Conservation (phyloP, 495 filamentous ascomycete genomes). For the Elaphomyces granulatus region DNA sequence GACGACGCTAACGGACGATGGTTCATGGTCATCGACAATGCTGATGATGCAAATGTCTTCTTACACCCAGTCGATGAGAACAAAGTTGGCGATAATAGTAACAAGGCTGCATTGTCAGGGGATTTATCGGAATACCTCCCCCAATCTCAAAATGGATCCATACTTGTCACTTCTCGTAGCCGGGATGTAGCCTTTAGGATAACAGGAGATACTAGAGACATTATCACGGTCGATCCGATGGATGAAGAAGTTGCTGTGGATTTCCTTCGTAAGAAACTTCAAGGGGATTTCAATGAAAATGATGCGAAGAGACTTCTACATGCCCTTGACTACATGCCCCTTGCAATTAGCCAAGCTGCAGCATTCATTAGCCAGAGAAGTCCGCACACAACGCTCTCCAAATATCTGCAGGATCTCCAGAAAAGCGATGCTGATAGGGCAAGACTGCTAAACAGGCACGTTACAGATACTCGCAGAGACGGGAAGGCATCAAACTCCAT, state of each 20-base stretch:
- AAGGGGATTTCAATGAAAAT: no score
- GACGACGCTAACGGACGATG: constrained; percentile 16
- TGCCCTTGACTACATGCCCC: constrained; percentile 18
- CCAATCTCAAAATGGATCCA: constrained; percentile 20
- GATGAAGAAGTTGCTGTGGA: constrained; percentile 14
- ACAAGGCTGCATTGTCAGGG: no score
- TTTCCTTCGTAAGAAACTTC: constrained; percentile 32
- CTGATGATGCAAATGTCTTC: constrained; percentile 8
- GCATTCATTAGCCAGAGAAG: constrained; percentile 17
- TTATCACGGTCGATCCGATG: constrained; percentile 27
- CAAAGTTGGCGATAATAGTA: no score
- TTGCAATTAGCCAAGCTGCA: constrained; percentile 23
- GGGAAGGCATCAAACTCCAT: constrained; percentile 18
- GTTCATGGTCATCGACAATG: constrained; percentile 15
- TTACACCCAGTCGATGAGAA: no score
- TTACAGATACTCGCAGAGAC: constrained; percentile 17
- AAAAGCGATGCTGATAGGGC: constrained; percentile 8
- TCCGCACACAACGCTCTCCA: constrained; percentile 5
- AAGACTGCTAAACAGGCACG: constrained; percentile 7
- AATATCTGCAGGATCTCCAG: constrained; percentile 9
- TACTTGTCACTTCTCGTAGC: constrained; percentile 26
- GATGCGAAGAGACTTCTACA: constrained; percentile 10
- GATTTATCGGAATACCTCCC: constrained; percentile 24
- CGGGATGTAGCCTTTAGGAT: constrained; percentile 9
- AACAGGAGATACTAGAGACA: constrained; percentile 9